Evolutionary conservation across 352 stramenopile genomes (phyloP), one percentile per base, ranked within the genome.

Genomic region (Globisporangium middletonii): DNA sequence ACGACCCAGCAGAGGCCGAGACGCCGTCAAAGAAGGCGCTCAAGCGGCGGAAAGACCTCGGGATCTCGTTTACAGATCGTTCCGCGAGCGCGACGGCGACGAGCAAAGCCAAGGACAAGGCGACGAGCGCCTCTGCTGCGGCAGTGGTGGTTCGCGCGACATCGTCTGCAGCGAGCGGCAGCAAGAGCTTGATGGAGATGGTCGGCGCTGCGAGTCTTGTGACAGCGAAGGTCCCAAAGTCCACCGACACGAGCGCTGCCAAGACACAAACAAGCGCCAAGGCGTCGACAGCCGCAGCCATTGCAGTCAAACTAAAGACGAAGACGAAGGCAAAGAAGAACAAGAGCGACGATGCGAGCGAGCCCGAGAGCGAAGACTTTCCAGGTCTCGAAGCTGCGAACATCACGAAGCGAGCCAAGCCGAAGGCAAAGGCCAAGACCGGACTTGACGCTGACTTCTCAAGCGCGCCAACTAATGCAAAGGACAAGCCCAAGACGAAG

Each of bases 171-270:
- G 13, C 35, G 4, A 55, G 50, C 6, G 54, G 54, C 11, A 43
- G 41, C n/a, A 60, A 58, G 55, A 66, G 60, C 13, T 27, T 66
- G 38, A 66, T 66, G 60, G 47, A 62, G 43, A 66, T 58, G 54
- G 19, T 66, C 27, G 46, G 35, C 26, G 48, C 43, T 16, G 60
- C 42, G 16, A 62, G 47, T 44, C 42, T 66, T 15, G 43, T 54
- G 4, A 28, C 44, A 42, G 45, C 51, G 0, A 63, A 63, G 50
- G 18, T 53, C 12, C 19, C 48, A 4, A 63, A 63, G 26, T n/a
- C 33, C 8, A 48, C 2, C 4, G 43, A 28, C 8, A 12, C 43
- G 43, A 26, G 16, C 8, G 9, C 16, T 48, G n/a, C 41, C 41
- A 16, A 4, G 4, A 16, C 18, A 4, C 19, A 63, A 57, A 11